These are phyloP conservation scores for Globisporangium nunn DNA, from an alignment of 352 stramenopile species.

Conservation along the genomic window DNA sequence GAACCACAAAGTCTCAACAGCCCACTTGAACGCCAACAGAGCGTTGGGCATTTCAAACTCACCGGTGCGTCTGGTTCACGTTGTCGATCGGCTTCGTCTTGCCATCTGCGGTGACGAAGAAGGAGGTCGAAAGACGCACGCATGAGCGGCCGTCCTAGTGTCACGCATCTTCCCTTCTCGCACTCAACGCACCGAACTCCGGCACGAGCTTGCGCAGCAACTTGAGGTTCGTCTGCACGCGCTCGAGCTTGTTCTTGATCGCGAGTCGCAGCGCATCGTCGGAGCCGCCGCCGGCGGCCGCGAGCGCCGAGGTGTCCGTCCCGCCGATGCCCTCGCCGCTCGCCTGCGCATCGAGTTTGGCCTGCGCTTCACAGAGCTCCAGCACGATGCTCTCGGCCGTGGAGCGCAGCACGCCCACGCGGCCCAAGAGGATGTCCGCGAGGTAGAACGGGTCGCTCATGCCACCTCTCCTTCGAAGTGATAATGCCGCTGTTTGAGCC, in stretches of 20 bases:
- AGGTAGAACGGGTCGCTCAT: conserved; percentile 88
- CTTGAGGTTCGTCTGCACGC: conserved; percentile 84
- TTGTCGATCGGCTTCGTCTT: conserved; percentile 86
- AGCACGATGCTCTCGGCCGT: conserved; percentile 83
- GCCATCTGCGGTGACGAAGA: conserved; percentile 30
- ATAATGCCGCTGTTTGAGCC: too few species aligned
- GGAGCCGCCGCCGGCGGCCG: conserved; percentile 8
- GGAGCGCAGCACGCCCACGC: conserved; percentile 75
- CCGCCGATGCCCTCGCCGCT: conserved; percentile 3
- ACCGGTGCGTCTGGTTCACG: conserved; percentile 79
- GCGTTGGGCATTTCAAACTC: neutral
- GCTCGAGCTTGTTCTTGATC: conserved; percentile 83
- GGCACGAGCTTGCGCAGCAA: conserved; percentile 75
- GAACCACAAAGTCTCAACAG: neutral
- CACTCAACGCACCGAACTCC: conserved; percentile 55
- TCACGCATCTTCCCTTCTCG: neutral
- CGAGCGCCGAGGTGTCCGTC: conserved; percentile 5
- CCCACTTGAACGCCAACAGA: neutral
- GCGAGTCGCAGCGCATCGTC: conserved; percentile 68
- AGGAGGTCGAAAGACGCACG: neutral
- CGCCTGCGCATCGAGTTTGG: conserved; percentile 42
- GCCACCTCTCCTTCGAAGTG: neutral
- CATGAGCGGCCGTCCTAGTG: neutral
- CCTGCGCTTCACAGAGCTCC: conserved; percentile 66
- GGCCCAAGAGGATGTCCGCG: conserved; percentile 76